Conservation (phyloP, 1,284 basidiomycete genomes). For the Sporisorium graminicola region DNA sequence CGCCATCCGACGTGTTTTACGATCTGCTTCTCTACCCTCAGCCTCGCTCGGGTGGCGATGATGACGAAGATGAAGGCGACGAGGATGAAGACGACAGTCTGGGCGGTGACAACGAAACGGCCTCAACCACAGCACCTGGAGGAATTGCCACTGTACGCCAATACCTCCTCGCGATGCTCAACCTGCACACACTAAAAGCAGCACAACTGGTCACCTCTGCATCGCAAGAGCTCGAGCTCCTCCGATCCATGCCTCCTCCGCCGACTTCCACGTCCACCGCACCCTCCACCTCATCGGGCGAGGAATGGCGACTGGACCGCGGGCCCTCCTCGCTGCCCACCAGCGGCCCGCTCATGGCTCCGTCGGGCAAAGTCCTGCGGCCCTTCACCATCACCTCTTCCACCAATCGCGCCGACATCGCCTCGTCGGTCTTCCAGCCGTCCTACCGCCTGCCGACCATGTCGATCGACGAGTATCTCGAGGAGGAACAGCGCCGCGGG, state of each 20-base stretch:
- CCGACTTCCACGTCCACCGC: neutral
- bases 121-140: conserved; percentile 9
- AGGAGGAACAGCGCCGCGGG: conserved; percentile 84
- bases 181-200: conserved; percentile 53
- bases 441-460: conserved; percentile 92
- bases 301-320: conserved; percentile 62
- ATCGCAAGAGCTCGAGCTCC: conserved; percentile 58
- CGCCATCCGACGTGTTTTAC: conserved; percentile 40
- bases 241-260: conserved; percentile 54
- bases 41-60: conserved; percentile 6
- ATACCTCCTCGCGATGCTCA: conserved; percentile 61
- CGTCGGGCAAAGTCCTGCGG: conserved; percentile 60
- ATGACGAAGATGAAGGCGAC: conserved; percentile 36
- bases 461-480: conserved; percentile 94
- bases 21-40: conserved; percentile 45
- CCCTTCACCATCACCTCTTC: conserved; percentile 63
- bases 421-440: conserved; percentile 84
- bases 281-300: neutral
- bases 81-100: conserved; percentile 54
- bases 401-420: conserved; percentile 74
- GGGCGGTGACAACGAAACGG: conserved; percentile 11
- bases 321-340: conserved; percentile 2
- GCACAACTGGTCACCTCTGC: conserved; percentile 40
- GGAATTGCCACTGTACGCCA: conserved; percentile 42
- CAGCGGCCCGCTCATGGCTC: conserved; percentile 56